Evolutionary conservation across 1,284 basidiomycete species (phyloP).

Genomic region (Ustilago tritici): DNA sequence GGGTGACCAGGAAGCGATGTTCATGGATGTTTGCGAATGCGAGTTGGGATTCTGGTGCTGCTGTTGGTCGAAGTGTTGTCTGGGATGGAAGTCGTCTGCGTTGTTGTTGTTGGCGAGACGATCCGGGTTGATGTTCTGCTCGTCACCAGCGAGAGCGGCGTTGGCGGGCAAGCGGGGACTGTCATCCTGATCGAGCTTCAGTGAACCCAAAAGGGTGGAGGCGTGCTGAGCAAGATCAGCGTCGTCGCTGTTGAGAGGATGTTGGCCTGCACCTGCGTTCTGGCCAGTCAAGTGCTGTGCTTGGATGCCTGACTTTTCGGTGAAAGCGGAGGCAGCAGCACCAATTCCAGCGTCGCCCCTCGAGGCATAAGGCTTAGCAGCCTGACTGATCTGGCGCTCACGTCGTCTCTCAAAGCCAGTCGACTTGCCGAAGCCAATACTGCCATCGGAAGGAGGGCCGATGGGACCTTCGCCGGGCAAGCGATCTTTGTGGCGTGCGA

Average conservation of each 20-base stretch:
- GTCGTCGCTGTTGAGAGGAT: conserved; percentile 34
- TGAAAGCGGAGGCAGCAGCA: not conserved
- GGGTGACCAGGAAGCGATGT: conserved; percentile 70
- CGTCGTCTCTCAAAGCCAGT: conserved; percentile 49
- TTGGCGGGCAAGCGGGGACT: conserved; percentile 26
- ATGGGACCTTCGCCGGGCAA: conserved; percentile 63
- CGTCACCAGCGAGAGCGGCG: conserved; percentile 22
- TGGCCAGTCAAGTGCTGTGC: conserved; percentile 1
- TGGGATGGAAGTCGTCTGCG: conserved; percentile 27
- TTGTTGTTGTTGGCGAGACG: conserved; percentile 12
- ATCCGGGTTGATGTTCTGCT: conserved; percentile 2
- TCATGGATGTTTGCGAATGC: conserved; percentile 19
- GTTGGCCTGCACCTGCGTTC: conserved; percentile 11
- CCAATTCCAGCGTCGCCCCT: conserved; percentile 14
- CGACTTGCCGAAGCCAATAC: conserved; percentile 61
- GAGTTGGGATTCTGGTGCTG: conserved; percentile 10
- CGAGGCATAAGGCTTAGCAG: conserved; percentile 5
- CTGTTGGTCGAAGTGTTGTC: conserved; percentile 26
- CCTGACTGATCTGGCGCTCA: conserved; percentile 45
- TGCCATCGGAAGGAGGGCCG: conserved; percentile 61
- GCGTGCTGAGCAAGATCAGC: conserved; percentile 54
- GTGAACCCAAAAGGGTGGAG: conserved; percentile 50
- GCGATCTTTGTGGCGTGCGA: conserved; percentile 56
- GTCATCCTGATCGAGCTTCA: conserved; percentile 57
- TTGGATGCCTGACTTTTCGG: conserved; percentile 9